Conservation (phyloP, 441 rosid species). For the Dalechampia spathulata region DNA sequence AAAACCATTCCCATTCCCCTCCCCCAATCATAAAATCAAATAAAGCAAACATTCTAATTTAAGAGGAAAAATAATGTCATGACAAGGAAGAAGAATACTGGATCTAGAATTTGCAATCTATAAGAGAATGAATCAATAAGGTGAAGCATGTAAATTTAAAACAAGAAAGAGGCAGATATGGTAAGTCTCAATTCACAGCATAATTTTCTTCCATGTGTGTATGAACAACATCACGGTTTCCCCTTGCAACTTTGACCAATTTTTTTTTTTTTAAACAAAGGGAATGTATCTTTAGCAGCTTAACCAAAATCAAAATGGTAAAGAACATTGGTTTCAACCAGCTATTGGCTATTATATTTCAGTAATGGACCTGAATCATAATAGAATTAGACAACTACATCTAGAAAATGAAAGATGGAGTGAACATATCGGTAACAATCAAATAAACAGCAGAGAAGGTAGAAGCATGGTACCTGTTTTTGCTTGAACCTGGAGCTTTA, state of each 20-base stretch:
- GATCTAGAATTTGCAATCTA: too few species aligned
- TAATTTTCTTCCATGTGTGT: background rate
- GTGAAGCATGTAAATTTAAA: background rate
- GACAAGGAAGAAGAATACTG: too few species aligned
- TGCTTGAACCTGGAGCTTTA: constrained; percentile 43
- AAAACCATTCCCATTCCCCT: too few species aligned
- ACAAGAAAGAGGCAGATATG: background rate
- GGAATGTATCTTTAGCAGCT: too few species aligned
- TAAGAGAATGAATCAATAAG: background rate
- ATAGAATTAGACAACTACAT: background rate
- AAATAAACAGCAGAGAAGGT: background rate
- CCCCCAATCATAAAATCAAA: too few species aligned
- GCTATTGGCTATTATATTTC: too few species aligned
- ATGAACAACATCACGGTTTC: background rate
- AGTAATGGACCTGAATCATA: background rate
- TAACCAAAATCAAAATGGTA: background rate
- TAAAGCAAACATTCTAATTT: too few species aligned
- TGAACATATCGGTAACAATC: background rate
- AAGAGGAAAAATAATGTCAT: too few species aligned
- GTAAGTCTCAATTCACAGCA: background rate
- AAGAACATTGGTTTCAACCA: background rate
- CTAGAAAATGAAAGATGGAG: background rate
- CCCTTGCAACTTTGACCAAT: background rate
- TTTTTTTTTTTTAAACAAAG: background rate
- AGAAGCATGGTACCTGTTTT: constrained; percentile 45